Conservation (phyloP, 2,329 filamentous ascomycete genomes). For the Fusarium sp. region DNA sequence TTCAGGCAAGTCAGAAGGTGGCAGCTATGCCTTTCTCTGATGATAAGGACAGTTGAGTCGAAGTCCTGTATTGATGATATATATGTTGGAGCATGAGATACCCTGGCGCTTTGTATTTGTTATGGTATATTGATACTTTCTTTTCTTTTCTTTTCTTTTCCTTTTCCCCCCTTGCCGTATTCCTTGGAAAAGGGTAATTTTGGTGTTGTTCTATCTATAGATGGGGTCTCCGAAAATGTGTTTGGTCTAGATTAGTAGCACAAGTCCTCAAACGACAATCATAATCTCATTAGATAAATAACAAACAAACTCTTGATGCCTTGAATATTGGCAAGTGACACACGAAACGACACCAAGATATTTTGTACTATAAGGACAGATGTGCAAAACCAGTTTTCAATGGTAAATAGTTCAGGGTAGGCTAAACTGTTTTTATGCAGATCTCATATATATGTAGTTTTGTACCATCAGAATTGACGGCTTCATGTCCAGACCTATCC, state of each 20-base stretch:
- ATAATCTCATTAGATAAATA: background rate
- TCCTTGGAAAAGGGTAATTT: background rate
- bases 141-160: background rate
- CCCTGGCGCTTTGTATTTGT: conserved; percentile 5
- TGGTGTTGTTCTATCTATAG: background rate
- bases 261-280: background rate
- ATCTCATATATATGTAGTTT: too few species aligned
- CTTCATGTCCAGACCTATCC: too few species aligned
- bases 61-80: background rate
- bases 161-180: background rate
- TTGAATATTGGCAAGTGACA: background rate
- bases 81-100: conserved; percentile 12
- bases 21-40: conserved; percentile 41
- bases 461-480: background rate
- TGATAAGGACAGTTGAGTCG: background rate
- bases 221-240: too few species aligned
- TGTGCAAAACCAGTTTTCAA: background rate
- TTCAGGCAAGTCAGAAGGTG: conserved; percentile 33
- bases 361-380: too few species aligned
- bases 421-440: background rate
- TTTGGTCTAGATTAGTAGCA: background rate
- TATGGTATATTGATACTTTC: background rate
- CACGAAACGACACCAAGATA: background rate
- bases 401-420: background rate
- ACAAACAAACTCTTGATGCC: background rate